phyloP scores from a whole-genome alignment of 2,329 filamentous ascomycete species.

The Microdochium nivale region DNA sequence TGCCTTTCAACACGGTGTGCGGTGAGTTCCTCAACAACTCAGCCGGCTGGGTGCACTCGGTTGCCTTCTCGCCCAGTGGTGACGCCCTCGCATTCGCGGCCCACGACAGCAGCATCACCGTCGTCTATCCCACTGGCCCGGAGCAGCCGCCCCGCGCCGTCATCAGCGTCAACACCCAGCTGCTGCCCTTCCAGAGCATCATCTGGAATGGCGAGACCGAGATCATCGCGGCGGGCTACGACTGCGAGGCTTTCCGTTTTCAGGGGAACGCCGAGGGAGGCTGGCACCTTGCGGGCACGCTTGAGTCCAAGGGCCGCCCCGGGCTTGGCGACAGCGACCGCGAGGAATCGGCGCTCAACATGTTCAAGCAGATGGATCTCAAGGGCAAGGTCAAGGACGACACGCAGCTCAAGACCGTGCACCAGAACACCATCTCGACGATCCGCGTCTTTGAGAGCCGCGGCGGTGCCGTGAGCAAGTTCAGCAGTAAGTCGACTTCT shows the following conservation, averaged over 20 bases:
- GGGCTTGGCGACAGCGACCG: constrained; percentile 51
- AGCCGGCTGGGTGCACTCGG: constrained; percentile 91
- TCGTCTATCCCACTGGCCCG: constrained; percentile 87
- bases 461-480: constrained; percentile 60
- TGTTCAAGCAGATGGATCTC: constrained; percentile 98
- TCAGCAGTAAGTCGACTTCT: constrained; percentile 84
- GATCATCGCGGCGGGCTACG: constrained; percentile 91
- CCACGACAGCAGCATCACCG: constrained; percentile 92
- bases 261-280: constrained; percentile 66
- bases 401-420: constrained; percentile 87
- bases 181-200: constrained; percentile 85
- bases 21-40: constrained; percentile 95
- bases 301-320: constrained; percentile 64
- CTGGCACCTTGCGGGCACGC: constrained; percentile 75
- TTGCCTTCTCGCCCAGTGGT: constrained; percentile 86
- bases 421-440: constrained; percentile 92
- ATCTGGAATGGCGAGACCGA: constrained; percentile 89
- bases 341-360: constrained; percentile 92
- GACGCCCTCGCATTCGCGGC: constrained; percentile 89
- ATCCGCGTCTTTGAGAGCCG: constrained; percentile 66
- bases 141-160: constrained; percentile 89
- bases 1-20: constrained; percentile 97
- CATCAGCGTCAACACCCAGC: constrained; percentile 79
- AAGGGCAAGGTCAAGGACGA: constrained; percentile 90
- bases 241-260: constrained; percentile 84